A percentile compares a stretch with the other conserved stretches of the same genome.
Conservation (phyloP, 768 basidiomycete species). For the Kondoa subrosea region DNA sequence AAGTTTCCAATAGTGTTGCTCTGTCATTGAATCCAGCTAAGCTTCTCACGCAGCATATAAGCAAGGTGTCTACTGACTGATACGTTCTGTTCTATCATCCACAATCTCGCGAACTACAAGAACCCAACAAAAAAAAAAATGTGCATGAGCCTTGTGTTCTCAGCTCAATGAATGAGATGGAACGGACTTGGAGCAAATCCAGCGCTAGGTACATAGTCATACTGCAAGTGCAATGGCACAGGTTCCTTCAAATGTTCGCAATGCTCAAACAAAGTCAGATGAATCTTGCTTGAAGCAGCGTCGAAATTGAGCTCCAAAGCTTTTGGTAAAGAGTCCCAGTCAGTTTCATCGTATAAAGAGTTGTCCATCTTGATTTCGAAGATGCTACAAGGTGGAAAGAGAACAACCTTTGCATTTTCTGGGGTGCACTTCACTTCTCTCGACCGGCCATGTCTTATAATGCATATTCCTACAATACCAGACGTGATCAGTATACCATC, state of each 20-base stretch:
- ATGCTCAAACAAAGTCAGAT: constrained; percentile 55
- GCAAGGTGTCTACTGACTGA: constrained; percentile 42
- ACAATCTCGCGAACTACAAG: constrained; percentile 62
- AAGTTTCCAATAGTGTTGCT: constrained; percentile 83
- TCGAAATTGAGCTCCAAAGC: constrained; percentile 57
- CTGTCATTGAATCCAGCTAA: background rate
- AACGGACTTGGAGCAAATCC: constrained; percentile 53
- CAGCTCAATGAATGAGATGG: background rate
- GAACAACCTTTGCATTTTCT: too few species aligned
- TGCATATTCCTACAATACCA: too few species aligned
- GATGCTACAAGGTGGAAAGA: too few species aligned
- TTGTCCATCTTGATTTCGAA: background rate
- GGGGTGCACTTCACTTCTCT: too few species aligned
- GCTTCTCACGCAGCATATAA: background rate
- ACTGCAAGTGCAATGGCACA: constrained; percentile 65
- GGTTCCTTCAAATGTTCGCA: constrained; percentile 52
- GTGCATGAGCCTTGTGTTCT: background rate
- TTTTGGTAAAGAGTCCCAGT: constrained; percentile 34
- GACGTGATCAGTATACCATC: too few species aligned
- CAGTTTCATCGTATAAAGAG: background rate
- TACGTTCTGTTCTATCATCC: constrained; percentile 62
- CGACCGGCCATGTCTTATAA: too few species aligned
- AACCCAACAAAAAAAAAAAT: background rate
- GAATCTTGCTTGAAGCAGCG: constrained; percentile 42
- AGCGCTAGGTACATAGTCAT: constrained; percentile 69